Evolutionary conservation across 768 basidiomycete species (phyloP), one percentile per base, ranked within the genome.

Genomic region (Auricularia sp.): DNA sequence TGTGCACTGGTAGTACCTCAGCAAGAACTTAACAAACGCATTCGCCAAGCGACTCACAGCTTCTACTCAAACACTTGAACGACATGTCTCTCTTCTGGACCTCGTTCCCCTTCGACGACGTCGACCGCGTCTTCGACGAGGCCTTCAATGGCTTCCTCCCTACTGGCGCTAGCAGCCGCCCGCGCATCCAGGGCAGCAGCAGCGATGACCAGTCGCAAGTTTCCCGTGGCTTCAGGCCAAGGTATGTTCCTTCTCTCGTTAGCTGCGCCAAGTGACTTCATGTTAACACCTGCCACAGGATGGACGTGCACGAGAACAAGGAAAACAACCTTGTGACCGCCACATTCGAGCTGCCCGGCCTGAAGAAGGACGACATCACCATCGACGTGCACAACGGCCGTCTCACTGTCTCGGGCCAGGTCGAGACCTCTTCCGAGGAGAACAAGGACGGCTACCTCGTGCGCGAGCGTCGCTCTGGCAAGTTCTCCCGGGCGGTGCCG

Each of bases 271-370:
- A 14, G 13, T 14, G 13, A 42, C 39, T 7, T 14, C 18, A 51
- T 18, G 21, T 8, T 51, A 21, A 51, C 13, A 14, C 16, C 18
- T 21, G 6, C 47, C 21, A 5, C 56, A 67, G 67, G 36, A 69
- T 85, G 75, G 79, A 85, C 67, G 63, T 85, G 2, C 75, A 79
- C 62, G 81, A 83, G 69, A 75, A 79, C 62, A 67, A 74, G 16
- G 75, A 77, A 1, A 69, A 70, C 18, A 79, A 79, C 67, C 65
- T 68, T n/a, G 78, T 84, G 33, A 82, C 80, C 2, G 83, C 82
- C 6, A 78, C 78, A 3, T 82, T 86, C 64, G 85, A 85, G 68
- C 72, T 84, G 1, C 85, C 85, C 3, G 83, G 84, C 11, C 70
- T 84, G 63, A 80, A 76, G 63, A 80, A 82, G 64, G 78, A 81